Evolutionary conservation across 169 alveolate genomes (phyloP).

Genomic region (Plasmodium coatneyi): DNA sequence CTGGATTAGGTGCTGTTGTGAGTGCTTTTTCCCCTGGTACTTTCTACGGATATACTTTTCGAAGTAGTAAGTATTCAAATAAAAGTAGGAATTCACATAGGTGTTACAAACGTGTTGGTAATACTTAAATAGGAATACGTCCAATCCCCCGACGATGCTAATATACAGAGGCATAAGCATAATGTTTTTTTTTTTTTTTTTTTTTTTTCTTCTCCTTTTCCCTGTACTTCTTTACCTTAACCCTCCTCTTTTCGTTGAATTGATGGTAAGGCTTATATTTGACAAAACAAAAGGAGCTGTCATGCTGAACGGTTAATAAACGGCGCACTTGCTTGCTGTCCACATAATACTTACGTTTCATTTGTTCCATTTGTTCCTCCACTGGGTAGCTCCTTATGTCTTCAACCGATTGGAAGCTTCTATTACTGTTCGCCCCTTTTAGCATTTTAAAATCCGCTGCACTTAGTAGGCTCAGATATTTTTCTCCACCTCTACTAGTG

Average conservation of each 20-base stretch:
- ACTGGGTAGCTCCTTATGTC: background rate
- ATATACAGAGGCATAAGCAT: conserved; percentile 46
- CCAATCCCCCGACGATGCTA: conserved; percentile 53
- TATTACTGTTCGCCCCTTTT: background rate
- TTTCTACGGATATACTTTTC: conserved; percentile 31
- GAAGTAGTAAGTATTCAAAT: conserved; percentile 52
- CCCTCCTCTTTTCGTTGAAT: conserved; percentile 11
- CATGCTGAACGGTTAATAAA: background rate
- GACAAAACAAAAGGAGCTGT: conserved; percentile 34
- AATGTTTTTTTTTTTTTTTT: background rate
- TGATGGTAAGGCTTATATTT: conserved; percentile 39
- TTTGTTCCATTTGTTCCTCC: background rate
- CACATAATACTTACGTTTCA: background rate
- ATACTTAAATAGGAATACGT: conserved; percentile 54
- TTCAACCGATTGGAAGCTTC: background rate
- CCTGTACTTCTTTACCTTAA: background rate
- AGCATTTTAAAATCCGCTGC: conserved; percentile 13
- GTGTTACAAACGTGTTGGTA: conserved; percentile 44
- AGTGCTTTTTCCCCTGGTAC: background rate
- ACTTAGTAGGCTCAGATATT: conserved; percentile 17
- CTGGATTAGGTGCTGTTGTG: background rate
- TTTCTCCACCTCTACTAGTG: background rate
- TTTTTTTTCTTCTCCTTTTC: conserved; percentile 8
- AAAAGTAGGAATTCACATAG: conserved; percentile 55
- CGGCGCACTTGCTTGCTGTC: background rate